Conservation (phyloP, 1,284 basidiomycete genomes). For the Fomes fomentarius region DNA sequence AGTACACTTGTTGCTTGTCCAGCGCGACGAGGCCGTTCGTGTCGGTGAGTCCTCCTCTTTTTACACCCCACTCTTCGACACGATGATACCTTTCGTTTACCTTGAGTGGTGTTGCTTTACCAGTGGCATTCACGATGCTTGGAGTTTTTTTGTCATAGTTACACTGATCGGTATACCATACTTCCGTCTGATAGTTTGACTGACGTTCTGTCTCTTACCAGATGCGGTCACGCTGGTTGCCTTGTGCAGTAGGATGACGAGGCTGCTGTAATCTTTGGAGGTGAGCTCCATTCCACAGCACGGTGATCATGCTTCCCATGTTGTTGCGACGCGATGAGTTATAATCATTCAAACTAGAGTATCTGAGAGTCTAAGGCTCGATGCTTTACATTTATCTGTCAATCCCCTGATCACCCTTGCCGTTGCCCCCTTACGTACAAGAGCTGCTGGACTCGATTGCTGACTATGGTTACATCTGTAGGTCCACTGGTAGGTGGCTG, state of each 20-base stretch:
- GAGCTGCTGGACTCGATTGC: not conserved
- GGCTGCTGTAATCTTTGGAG: not conserved
- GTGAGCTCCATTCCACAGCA: constrained; percentile 5
- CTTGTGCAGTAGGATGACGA: not conserved
- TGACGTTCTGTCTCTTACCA: constrained; percentile 22
- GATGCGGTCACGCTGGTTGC: not conserved
- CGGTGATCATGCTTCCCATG: not conserved
- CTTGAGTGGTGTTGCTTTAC: constrained; percentile 54
- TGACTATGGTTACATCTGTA: not conserved
- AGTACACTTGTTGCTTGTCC: constrained; percentile 2
- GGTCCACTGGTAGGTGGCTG: too few species aligned
- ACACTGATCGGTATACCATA: constrained; percentile 70
- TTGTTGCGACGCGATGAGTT: constrained; percentile 50
- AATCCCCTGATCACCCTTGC: constrained; percentile 58
- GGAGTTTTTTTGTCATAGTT: constrained; percentile 79
- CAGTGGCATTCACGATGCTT: constrained; percentile 53
- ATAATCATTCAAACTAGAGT: constrained; percentile 85
- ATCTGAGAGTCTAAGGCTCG: constrained; percentile 70
- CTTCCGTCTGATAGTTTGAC: constrained; percentile 7
- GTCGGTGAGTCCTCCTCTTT: constrained; percentile 27
- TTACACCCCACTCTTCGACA: constrained; percentile 39
- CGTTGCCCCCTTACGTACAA: not conserved
- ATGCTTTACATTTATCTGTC: constrained; percentile 69
- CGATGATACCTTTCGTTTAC: constrained; percentile 57
- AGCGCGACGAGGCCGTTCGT: not conserved